Evolutionary conservation across 768 basidiomycete species (phyloP), one percentile per base, ranked within the genome.

Genomic region (Leucogyrophana mollusca): DNA sequence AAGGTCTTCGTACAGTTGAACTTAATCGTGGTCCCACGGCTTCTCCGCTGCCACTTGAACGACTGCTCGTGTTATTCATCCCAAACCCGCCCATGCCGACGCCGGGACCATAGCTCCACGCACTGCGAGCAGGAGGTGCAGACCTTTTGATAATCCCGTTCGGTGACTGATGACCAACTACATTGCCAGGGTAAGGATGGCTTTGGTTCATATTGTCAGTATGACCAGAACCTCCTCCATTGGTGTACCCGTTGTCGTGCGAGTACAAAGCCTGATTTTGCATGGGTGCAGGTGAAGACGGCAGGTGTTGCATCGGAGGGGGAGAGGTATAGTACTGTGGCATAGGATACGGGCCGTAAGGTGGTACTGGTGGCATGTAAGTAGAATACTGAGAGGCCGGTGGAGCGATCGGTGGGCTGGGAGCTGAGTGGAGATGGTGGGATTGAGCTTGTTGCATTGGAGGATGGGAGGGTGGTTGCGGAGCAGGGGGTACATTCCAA

Each of bases 61-160:
- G 56, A 16, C 56, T 47, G 24, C 53, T 48, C 22, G 56, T 59
- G 3, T 64, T 56, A 35, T 63, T 65, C 27, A 65, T 62, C 43
- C 50, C 65, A 24, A 56, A 67, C 1, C 78, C 79, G 20, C 77
- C 72, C 54, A 73, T 71, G 14, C 79, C 70, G 27, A 78, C 62
- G 10, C 83, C 83, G 55, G 83, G 78, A 1, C 85, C 85, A 56
- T 79, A 87, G 59, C 78, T 87, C 85, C 86, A 88, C n/a, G 78
- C 66, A 40, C 72, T 65, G 40, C 79, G 68, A 17, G 74, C 65
- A 39, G 74, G 69, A 9, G 73, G 70, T 17, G 71, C 64, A 16
- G 66, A 59, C 43, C 66, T 53, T 25, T 65, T 66, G 10, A 48
- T 46, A n/a, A 48, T 56, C 41, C 58, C 57, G 27, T 57, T 49